Evolutionary conservation across 306 rosid genomes (phyloP).

Genomic region (Trifolium fragiferum): DNA sequence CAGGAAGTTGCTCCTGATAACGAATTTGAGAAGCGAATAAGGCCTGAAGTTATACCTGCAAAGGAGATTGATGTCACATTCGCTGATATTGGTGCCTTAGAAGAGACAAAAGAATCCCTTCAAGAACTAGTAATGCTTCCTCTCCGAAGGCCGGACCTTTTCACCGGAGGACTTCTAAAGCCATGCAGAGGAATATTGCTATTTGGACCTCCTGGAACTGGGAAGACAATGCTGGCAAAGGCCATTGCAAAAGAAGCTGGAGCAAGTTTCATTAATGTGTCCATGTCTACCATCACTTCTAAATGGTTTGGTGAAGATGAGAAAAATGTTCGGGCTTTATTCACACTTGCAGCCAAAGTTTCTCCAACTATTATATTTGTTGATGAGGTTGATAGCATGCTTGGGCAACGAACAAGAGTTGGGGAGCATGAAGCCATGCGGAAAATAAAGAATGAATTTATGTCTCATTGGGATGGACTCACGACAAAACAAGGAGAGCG

Average conservation of each 20-base stretch:
- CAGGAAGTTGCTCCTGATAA: conserved; percentile 87
- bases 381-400: conserved; percentile 99
- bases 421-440: conserved; percentile 99
- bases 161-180: conserved; percentile 90
- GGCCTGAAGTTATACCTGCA: conserved; percentile 94
- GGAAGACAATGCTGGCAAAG: conserved; percentile 98
- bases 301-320: conserved; percentile 99
- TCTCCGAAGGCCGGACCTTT: conserved; percentile 89
- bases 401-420: conserved; percentile 87
- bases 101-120: conserved; percentile 90
- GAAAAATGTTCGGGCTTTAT: conserved; percentile 93
- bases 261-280: conserved; percentile 95
- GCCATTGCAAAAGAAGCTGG: conserved; percentile 98
- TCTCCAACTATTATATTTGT: conserved; percentile 96
- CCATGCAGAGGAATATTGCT: conserved; percentile 94
- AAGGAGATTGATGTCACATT: conserved; percentile 78
- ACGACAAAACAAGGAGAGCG: conserved; percentile 74
- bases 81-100: conserved; percentile 89
- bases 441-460: conserved; percentile 95
- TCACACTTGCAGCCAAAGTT: conserved; percentile 90
- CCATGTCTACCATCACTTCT: conserved; percentile 98
- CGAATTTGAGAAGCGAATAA: conserved; percentile 94
- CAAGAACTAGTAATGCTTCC: conserved; percentile 99
- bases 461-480: conserved; percentile 97
- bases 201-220: conserved; percentile 97